Evolutionary conservation across 257 asterid genomes (phyloP).

Genomic region (Solanum ahanhuiri): DNA sequence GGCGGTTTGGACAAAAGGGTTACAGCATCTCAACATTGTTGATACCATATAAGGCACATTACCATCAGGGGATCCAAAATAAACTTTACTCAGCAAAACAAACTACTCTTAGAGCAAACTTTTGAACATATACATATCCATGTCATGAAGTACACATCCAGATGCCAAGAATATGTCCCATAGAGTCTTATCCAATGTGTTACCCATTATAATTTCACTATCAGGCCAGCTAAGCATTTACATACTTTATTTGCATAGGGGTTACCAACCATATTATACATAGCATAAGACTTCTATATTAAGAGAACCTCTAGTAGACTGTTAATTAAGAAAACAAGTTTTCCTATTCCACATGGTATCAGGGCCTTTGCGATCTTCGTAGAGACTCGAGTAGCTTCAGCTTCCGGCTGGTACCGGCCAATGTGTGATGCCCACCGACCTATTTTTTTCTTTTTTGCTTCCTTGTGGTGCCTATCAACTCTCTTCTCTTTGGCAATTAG

Average conservation of each 20-base stretch:
- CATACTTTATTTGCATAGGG: neutral
- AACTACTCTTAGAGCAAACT: neutral
- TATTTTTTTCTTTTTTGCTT: neutral
- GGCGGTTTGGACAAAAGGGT: neutral
- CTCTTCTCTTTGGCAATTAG: neutral
- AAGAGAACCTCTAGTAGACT: neutral
- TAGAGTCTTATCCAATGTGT: neutral
- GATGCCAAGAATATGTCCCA: neutral
- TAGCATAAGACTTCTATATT: neutral
- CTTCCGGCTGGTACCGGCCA: neutral
- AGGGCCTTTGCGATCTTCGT: neutral
- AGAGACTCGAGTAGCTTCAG: neutral
- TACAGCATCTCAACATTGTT: neutral
- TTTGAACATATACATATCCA: neutral
- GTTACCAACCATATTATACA: neutral
- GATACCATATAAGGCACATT: neutral
- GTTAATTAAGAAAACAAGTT: neutral
- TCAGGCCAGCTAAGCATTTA: neutral
- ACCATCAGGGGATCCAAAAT: neutral
- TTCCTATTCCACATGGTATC: neutral
- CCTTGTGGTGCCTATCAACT: neutral
- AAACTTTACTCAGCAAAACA: neutral
- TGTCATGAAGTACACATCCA: neutral
- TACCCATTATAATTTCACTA: neutral
- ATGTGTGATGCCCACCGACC: neutral